Base-by-base conservation (phyloP, 202 grass and related monocot species). In the Schoenoplectus triqueter region DNA sequence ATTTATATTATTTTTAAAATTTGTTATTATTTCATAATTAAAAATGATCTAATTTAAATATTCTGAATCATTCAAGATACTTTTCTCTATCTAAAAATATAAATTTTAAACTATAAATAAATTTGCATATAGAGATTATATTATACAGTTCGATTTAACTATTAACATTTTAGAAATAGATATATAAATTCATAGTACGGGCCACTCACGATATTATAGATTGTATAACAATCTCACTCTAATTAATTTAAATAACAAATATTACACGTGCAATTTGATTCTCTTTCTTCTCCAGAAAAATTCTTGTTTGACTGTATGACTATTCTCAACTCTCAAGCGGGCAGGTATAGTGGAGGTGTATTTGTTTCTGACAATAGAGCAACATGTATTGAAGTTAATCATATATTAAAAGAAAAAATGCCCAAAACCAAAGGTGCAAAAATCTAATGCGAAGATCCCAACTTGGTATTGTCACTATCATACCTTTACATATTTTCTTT, bases 301-400 rank as follows among this genome's bases (percentile, higher is more conserved):
- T 7, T 50, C 45, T 73, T 10, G 45, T 73, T 73, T 73, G 69
- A 50, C 31, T 50, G 69, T 49, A 73, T 73, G n/a, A 73, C 48
- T 74, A 21, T 47, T 52, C 49, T 54, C 49, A 75, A 75, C 0
- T 74, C 20, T 75, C 49, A 75, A 75, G 72, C 54, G 48, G 48
- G 13, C 72, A 75, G 19, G 10, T 2, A 20, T 20, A 75, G 72
- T 75, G 72, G 72, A 75, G 19, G 72, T 75, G 72, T 75, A 55
- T 75, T n/a, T 57, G 40, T 59, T 55, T 75, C 4, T 55, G 72
- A 18, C 48, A 48, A 77, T 77, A 77, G 57, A 75, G 18, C 52
- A 56, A 55, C 18, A 31, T n/a, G 6, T 31, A 49, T 65, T 81
- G 14, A 47, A 20, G 3, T 8, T 61, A 40, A 22, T 31, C 44